phyloP scores from a whole-genome alignment of 345 rosid genomes.

The Eutrema yunnanense region DNA sequence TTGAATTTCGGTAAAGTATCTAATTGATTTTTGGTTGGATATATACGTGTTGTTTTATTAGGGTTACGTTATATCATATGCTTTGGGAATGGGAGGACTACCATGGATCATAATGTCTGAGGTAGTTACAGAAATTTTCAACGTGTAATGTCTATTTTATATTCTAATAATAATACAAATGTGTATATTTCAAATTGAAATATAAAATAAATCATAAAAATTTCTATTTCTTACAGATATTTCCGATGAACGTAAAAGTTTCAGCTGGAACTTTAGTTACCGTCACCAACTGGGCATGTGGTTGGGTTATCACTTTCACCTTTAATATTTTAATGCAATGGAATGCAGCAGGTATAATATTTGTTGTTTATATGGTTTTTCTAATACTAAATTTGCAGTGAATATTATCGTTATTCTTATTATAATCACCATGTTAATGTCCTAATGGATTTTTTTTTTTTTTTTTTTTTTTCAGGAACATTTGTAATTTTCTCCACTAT shows the following conservation, averaged over 20 bases:
- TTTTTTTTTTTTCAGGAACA: conserved; percentile 33
- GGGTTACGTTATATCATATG: conserved; percentile 33
- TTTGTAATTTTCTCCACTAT: conserved; percentile 35
- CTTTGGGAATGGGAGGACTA: conserved; percentile 48
- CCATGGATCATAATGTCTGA: conserved; percentile 60
- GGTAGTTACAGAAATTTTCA: conserved; percentile 28
- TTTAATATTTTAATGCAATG: conserved; percentile 45
- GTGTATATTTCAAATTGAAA: background rate
- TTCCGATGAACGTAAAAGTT: conserved; percentile 45
- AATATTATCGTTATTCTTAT: background rate
- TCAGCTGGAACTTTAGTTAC: conserved; percentile 49
- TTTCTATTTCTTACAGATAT: conserved; percentile 28
- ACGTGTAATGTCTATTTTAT: background rate
- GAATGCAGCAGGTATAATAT: conserved; percentile 40
- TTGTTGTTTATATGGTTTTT: background rate
- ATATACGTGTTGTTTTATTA: background rate
- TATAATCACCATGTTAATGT: background rate
- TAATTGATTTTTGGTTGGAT: background rate
- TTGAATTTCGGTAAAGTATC: background rate
- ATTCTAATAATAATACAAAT: background rate
- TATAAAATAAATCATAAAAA: background rate
- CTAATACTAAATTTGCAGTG: background rate
- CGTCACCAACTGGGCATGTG: conserved; percentile 33
- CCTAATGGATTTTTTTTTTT: background rate
- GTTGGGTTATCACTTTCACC: conserved; percentile 41